A percentile compares a stretch with the other conserved stretches of the same genome.
Conservation (phyloP, 805 yeast species). For the Candida peoriensis region DNA sequence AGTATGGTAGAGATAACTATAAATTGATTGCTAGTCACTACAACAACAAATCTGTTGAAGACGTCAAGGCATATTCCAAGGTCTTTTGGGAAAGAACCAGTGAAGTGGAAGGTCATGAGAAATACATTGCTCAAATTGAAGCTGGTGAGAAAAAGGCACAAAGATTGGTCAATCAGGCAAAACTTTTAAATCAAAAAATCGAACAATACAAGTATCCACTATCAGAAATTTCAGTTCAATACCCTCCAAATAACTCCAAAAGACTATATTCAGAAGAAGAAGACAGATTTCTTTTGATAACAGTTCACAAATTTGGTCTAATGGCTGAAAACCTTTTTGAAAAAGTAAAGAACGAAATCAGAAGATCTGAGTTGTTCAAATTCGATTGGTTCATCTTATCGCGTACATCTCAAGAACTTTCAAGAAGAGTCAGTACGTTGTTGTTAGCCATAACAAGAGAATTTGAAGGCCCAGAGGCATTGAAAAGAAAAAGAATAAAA, state of each 20-base stretch:
- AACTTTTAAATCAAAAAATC: slow-evolving; percentile 48
- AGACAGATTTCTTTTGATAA: slow-evolving; percentile 59
- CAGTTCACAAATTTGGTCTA: slow-evolving; percentile 63
- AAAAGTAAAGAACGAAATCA: slow-evolving; percentile 59
- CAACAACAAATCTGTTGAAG: slow-evolving; percentile 52
- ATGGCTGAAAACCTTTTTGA: slow-evolving; percentile 56
- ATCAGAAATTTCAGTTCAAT: slow-evolving; percentile 57
- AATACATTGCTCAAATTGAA: slow-evolving; percentile 67
- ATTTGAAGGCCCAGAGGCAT: slow-evolving; percentile 53
- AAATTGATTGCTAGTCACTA: slow-evolving; percentile 48
- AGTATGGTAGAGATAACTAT: slow-evolving; percentile 52
- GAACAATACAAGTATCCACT: slow-evolving; percentile 52
- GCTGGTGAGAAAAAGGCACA: slow-evolving; percentile 65
- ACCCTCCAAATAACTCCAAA: slow-evolving; percentile 82
- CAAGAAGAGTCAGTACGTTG: slow-evolving; percentile 64
- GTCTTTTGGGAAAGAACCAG: slow-evolving; percentile 59
- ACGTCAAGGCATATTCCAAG: slow-evolving; percentile 52
- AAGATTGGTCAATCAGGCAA: slow-evolving; percentile 49
- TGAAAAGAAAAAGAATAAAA: slow-evolving; percentile 41
- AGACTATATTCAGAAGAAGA: slow-evolving; percentile 64
- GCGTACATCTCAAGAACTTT: slow-evolving; percentile 65
- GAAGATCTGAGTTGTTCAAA: slow-evolving; percentile 51
- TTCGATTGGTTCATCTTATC: slow-evolving; percentile 74
- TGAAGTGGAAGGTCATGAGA: slow-evolving; percentile 66
- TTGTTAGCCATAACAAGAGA: slow-evolving; percentile 67